Base-by-base conservation (phyloP, 2,329 filamentous ascomycete genomes). In the Teratosphaeriaceae sp. region DNA sequence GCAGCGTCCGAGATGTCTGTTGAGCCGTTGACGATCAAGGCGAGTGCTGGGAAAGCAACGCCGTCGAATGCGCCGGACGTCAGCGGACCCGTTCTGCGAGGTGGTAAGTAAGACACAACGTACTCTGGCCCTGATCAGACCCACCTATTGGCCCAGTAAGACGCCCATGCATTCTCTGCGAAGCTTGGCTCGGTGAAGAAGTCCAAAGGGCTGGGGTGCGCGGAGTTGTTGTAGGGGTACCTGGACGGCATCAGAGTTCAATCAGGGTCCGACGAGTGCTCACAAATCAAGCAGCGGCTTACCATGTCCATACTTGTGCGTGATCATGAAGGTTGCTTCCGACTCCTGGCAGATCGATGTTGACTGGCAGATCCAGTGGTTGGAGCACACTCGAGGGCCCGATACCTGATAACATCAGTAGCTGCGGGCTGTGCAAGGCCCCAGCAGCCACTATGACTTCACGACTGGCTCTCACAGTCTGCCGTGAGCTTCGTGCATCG, bases 241-340 rank as follows among this genome's bases (percentile, higher is more conserved):
- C n/a, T n/a, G n/a, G n/a, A n/a, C n/a, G n/a, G n/a, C n/a, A n/a
- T n/a, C n/a, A n/a, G n/a, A n/a, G n/a, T n/a, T n/a, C n/a, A n/a
- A n/a, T n/a, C n/a, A n/a, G n/a, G n/a, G n/a, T n/a, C n/a, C n/a
- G n/a, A n/a, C n/a, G n/a, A n/a, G n/a, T n/a, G n/a, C n/a, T n/a
- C n/a, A n/a, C n/a, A n/a, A n/a, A n/a, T n/a, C n/a, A n/a, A n/a
- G n/a, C n/a, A n/a, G n/a, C n/a, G n/a, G n/a, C n/a, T n/a, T n/a
- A n/a, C 44, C 46, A 51, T 30, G 49, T 51, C 49, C 47, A 54
- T n/a, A 52, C 49, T 39, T 54, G 50, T 13, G 48, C 46, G 31
- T 81, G 79, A 53, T 85, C 79, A 44, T 80, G 68, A 0, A 85
- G 66, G 58, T 84, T 80, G 48, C 72, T 73, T 2, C 81, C 81